phyloP scores from a whole-genome alignment of 495 filamentous ascomycete species.

The Penicillium ochrochloron region DNA sequence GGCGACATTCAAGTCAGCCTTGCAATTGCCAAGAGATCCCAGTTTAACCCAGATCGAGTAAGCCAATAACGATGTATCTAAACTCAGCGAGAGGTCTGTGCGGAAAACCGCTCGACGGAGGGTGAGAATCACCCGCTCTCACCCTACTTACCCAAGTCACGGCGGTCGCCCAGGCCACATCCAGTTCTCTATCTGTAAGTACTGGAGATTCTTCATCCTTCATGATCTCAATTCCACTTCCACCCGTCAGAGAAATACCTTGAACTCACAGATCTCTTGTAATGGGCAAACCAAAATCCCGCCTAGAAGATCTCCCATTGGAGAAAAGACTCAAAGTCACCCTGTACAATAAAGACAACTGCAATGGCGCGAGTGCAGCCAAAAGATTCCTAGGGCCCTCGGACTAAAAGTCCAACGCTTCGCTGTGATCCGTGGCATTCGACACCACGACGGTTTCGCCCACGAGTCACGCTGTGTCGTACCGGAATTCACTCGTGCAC shows the following conservation, averaged over 20 bases:
- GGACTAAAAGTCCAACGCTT: conserved; percentile 15
- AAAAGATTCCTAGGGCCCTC: conserved; percentile 13
- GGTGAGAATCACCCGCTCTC: conserved; percentile 4
- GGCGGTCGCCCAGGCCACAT: no score
- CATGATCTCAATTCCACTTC: conserved; percentile 6
- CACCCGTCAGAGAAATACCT: no score
- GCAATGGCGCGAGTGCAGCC: conserved; percentile 17
- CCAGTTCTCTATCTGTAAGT: conserved; percentile 17
- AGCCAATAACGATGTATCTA: not conserved
- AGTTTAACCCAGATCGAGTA: not conserved
- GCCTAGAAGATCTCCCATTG: conserved; percentile 12
- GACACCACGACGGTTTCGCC: conserved; percentile 22
- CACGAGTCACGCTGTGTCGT: conserved; percentile 11
- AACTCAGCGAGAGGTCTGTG: not conserved
- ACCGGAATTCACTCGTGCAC: conserved; percentile 19
- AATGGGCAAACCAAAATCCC: conserved; percentile 17
- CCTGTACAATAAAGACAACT: conserved; percentile 16
- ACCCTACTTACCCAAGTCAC: no score
- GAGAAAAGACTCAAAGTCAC: conserved; percentile 16
- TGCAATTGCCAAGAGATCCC: not conserved
- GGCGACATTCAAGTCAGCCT: no score
- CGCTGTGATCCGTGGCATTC: conserved; percentile 21
- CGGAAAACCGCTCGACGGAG: not conserved
- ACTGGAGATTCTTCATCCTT: conserved; percentile 11
- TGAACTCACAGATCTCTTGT: conserved; percentile 12